Base-by-base conservation (phyloP, 2,329 filamentous ascomycete genomes). In the Beauveria medogensis region DNA sequence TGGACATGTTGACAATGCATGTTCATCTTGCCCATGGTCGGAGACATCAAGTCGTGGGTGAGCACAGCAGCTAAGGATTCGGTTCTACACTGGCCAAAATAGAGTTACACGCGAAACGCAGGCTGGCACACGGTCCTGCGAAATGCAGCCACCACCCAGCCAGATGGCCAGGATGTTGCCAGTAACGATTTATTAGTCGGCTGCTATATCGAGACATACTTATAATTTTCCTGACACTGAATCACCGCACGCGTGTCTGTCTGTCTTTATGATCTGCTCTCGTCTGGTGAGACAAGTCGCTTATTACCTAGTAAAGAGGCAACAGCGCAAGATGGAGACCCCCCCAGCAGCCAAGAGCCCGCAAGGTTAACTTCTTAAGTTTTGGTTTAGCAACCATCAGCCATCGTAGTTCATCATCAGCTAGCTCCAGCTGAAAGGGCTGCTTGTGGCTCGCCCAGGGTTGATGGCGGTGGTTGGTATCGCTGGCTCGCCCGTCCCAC, bases 391-490 rank as follows among this genome's bases (percentile, higher is more conserved):
- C 34, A 34, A 26, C 8, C 51, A 24, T 22, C 26, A 46, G 34
- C 52, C 34, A 50, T 51, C 46, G 37, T 41, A 55, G 51, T 60
- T 50, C 58, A 48, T 58, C 41, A 60, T 54, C 50, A 26, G 20
- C 43, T 28, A 54, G 43, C 55, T 43, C 46, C 24, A 55, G 34
- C 56, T 59, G 56, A 44, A 43, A 43, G 47, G 63, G 18, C 55
- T 52, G 63, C 41, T 56, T 52, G 61, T 34, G 26, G 55, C 46
- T 52, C 34, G 24, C 50, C 51, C 43, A 48, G 37, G 41, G 60
- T 34, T 52, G 64, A 62, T 58, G 61, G 34, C 44, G 59, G 59
- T 61, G 59, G 59, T 61, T 61, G 59, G 59, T 50, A 44, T 50
- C 30, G 28, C 30, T 50, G 28, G 51, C 30, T 40, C 24, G 53